Conservation (phyloP, 2,329 filamentous ascomycete genomes). For the Celoporthe dispersa region DNA sequence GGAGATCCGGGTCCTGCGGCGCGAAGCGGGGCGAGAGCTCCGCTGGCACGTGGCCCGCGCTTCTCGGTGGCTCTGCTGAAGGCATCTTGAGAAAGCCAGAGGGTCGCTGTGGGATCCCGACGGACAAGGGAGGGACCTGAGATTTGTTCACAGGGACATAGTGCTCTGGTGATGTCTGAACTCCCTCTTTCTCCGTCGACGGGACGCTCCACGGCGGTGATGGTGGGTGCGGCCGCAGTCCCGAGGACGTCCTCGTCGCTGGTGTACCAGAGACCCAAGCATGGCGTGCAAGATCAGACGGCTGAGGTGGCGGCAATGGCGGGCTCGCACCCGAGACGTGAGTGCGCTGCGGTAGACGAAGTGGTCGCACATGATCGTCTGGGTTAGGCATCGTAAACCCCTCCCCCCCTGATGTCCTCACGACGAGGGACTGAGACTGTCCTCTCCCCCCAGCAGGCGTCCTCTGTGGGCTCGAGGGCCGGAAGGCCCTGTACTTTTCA, state of each 20-base stretch:
- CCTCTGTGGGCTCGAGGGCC: not conserved
- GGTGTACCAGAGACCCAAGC: not conserved
- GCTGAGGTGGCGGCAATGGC: not conserved
- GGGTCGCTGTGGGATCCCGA: not conserved
- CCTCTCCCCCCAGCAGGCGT: not conserved
- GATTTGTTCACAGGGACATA: not conserved
- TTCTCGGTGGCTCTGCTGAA: not conserved
- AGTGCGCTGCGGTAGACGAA: not conserved
- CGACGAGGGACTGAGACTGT: not conserved
- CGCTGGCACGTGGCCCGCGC: not conserved
- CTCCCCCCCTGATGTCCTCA: not conserved
- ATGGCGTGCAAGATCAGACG: not conserved
- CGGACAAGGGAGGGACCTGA: not conserved
- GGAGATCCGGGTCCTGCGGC: not conserved
- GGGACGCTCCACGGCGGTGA: not conserved
- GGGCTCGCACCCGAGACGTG: not conserved
- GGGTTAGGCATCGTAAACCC: not conserved
- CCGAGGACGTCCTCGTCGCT: not conserved
- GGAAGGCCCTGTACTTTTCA: slow-evolving; percentile 5
- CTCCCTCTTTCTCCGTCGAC: not conserved
- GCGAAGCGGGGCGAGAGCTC: not conserved
- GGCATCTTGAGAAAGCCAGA: not conserved
- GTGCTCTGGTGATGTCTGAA: not conserved
- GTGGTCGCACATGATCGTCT: not conserved
- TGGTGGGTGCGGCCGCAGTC: not conserved